These are phyloP conservation scores for Eucalyptus lansdowneana DNA, from an alignment of 345 rosid species.

Conservation along the genomic window DNA sequence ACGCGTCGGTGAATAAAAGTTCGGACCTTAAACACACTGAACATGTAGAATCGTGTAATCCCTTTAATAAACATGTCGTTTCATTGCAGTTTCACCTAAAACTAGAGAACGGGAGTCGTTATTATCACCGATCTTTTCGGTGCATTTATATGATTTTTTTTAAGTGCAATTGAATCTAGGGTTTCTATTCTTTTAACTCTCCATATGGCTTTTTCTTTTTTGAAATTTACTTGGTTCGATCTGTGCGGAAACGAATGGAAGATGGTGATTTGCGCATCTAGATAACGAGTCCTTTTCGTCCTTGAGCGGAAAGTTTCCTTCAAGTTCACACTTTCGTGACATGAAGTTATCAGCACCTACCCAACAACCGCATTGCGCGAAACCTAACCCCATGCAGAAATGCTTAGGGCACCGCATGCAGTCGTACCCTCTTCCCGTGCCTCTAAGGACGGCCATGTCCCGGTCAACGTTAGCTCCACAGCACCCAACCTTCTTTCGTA, in stretches of 20 bases:
- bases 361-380: not conserved
- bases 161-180: not conserved
- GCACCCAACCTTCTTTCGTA: not conserved
- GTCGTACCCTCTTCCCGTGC: not conserved
- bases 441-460: not conserved
- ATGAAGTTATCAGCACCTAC: not conserved
- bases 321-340: not conserved
- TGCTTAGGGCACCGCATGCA: not conserved
- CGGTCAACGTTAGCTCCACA: not conserved
- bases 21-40: not conserved
- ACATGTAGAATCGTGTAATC: not conserved
- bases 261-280: not conserved
- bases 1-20: not conserved
- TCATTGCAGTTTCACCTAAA: not conserved
- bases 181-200: not conserved
- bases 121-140: not conserved
- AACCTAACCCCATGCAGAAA: not conserved
- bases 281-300: not conserved
- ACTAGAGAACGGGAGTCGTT: not conserved
- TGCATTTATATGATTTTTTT: not conserved
- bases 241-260: not conserved
- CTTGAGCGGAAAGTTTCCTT: not conserved
- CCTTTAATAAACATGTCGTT: not conserved
- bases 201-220: not conserved
- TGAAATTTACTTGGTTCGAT: not conserved